Conservation (phyloP, 148 eudicot species). For the Limonium bicolor region DNA sequence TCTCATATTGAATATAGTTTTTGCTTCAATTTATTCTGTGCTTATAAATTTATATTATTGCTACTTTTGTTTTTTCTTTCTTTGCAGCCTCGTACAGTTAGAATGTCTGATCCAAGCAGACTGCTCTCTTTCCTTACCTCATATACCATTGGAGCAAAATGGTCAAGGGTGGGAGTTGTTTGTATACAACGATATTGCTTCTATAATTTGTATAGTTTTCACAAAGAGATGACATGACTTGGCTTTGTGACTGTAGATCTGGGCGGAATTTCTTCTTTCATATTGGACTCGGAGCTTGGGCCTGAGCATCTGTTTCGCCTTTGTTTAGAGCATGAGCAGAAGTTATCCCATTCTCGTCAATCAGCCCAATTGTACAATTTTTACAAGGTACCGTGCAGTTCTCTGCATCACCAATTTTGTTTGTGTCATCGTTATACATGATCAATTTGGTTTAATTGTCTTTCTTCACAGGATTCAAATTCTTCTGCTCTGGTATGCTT, state of each 20-base stretch:
- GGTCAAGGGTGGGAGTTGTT: slow-evolving; percentile 52
- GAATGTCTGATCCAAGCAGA: slow-evolving; percentile 42
- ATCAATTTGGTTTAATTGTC: slow-evolving; percentile 1
- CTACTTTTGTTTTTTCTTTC: not conserved
- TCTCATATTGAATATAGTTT: too few relatives aligned
- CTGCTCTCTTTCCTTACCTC: slow-evolving; percentile 45
- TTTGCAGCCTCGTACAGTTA: slow-evolving; percentile 51
- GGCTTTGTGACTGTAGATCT: slow-evolving; percentile 33
- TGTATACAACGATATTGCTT: too few relatives aligned
- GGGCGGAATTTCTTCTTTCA: slow-evolving; percentile 34
- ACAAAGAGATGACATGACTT: too few relatives aligned
- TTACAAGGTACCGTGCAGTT: slow-evolving; percentile 45
- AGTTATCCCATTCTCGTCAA: slow-evolving; percentile 19
- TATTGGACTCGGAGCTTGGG: slow-evolving; percentile 46
- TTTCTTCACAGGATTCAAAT: slow-evolving; percentile 52
- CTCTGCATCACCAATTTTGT: not conserved
- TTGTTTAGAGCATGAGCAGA: slow-evolving; percentile 63
- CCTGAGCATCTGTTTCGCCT: slow-evolving; percentile 76
- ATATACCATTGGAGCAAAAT: slow-evolving; percentile 53
- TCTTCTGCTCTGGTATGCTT: slow-evolving; percentile 54
- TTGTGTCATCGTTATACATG: too few relatives aligned
- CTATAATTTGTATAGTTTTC: too few relatives aligned
- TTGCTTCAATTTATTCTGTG: too few relatives aligned
- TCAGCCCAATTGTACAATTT: slow-evolving; percentile 35
- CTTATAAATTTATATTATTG: too few relatives aligned